phyloP scores from a whole-genome alignment of 139 green algal species.

The Closterium sp. region DNA sequence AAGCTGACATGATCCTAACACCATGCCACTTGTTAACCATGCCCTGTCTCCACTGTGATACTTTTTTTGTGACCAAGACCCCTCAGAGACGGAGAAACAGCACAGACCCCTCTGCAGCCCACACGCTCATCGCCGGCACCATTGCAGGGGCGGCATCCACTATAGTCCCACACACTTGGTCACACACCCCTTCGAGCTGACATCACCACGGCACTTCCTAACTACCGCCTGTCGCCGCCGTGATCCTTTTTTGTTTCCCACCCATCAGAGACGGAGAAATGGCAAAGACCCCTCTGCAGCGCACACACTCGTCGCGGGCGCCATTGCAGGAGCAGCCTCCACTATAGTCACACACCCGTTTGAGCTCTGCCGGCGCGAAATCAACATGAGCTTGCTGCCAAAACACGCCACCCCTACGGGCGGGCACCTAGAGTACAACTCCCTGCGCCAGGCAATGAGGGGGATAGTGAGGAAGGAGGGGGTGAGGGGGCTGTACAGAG shows the following conservation, averaged over 20 bases:
- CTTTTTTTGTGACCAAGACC: too few relatives aligned
- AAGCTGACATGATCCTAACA: too few relatives aligned
- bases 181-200: not conserved
- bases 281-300: not conserved
- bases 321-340: not conserved
- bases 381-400: slow-evolving; percentile 10
- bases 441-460: not conserved
- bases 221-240: not conserved
- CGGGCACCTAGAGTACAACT: not conserved
- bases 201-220: not conserved
- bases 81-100: too few relatives aligned
- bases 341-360: not conserved
- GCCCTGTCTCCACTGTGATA: too few relatives aligned
- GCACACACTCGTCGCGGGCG: not conserved
- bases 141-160: not conserved
- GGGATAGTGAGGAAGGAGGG: slow-evolving; percentile 66
- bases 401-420: not conserved
- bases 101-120: too few relatives aligned
- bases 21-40: too few relatives aligned
- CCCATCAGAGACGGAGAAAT: not conserved
- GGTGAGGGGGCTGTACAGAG: slow-evolving; percentile 81
- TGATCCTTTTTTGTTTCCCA: not conserved
- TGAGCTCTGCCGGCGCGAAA: not conserved
- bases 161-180: not conserved
- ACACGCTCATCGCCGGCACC: too few relatives aligned